phyloP scores from a whole-genome alignment of 768 basidiomycete species.

The Leccinum rimulosum region DNA sequence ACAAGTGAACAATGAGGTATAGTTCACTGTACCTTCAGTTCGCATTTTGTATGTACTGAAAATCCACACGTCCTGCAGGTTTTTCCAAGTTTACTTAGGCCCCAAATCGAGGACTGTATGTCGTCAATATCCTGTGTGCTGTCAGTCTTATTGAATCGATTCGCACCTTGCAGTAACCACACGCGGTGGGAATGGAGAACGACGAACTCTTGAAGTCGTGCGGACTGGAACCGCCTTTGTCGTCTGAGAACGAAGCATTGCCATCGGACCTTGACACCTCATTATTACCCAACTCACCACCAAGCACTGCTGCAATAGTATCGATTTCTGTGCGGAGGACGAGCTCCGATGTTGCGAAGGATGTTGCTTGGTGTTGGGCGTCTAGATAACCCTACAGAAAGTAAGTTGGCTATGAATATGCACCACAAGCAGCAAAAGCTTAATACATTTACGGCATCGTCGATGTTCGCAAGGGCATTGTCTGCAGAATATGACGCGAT shows the following conservation, averaged over 20 bases:
- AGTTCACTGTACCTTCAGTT: conserved; percentile 61
- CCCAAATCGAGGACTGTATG: conserved; percentile 77
- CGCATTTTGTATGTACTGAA: conserved; percentile 82
- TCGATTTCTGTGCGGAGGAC: conserved; percentile 66
- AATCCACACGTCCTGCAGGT: conserved; percentile 76
- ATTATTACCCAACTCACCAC: conserved; percentile 43
- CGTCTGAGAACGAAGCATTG: conserved; percentile 44
- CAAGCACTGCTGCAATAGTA: conserved; percentile 56
- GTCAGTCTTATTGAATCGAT: neutral
- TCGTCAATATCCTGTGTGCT: conserved; percentile 5
- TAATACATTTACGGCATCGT: conserved; percentile 33
- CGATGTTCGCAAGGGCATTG: conserved; percentile 53
- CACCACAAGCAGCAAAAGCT: neutral
- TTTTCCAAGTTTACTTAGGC: conserved; percentile 83
- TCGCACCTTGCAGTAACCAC: conserved; percentile 76
- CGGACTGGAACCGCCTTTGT: conserved; percentile 66
- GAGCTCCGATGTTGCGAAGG: conserved; percentile 52
- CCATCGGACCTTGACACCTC: conserved; percentile 5
- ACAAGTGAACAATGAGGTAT: conserved; percentile 3
- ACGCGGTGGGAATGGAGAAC: conserved; percentile 82
- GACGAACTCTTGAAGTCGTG: conserved; percentile 83
- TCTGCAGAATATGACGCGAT: conserved; percentile 44
- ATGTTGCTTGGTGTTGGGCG: conserved; percentile 54
- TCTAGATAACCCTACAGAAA: conserved; percentile 58
- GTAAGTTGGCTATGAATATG: conserved; percentile 2